Percentiles rank a stretch among this genome's conserved stretches.
Evolutionary conservation across 495 filamentous ascomycete species (phyloP).

Genomic region (Aspergillus avenaceus): DNA sequence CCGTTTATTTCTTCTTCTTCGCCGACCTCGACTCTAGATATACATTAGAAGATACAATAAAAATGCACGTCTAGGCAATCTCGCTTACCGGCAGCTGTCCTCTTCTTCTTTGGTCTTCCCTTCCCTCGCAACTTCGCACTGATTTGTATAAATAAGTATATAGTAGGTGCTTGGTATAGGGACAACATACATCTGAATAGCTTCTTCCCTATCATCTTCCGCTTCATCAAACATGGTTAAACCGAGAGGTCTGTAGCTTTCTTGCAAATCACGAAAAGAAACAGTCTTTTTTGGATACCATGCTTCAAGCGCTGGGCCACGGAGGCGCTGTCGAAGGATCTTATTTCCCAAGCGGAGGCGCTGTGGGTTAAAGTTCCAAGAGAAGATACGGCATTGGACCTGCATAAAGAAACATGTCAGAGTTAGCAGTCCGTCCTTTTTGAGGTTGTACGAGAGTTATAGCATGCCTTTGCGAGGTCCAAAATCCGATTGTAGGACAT

Average conservation of each 20-base stretch:
- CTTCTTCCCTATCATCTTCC: slow-evolving; percentile 75
- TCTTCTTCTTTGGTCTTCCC: slow-evolving; percentile 88
- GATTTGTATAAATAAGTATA: slow-evolving; percentile 4
- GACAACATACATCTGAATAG: slow-evolving; percentile 58
- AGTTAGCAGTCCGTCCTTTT: too few relatives aligned
- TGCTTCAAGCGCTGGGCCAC: slow-evolving; percentile 68
- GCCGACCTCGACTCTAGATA: slow-evolving; percentile 33
- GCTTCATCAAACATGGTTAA: slow-evolving; percentile 65
- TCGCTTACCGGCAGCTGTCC: slow-evolving; percentile 56
- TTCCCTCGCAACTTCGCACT: slow-evolving; percentile 79
- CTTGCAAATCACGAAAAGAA: slow-evolving; percentile 63
- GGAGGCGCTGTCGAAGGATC: slow-evolving; percentile 77
- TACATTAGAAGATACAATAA: slow-evolving; percentile 1
- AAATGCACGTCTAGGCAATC: neutral
- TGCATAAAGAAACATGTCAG: too few relatives aligned
- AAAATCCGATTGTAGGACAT: slow-evolving; percentile 67
- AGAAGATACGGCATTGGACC: slow-evolving; percentile 90
- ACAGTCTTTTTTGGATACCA: slow-evolving; percentile 81
- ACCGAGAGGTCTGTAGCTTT: slow-evolving; percentile 46
- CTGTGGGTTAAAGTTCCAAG: slow-evolving; percentile 82
- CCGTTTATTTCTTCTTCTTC: slow-evolving; percentile 42
- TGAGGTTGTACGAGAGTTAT: too few relatives aligned
- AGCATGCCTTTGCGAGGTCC: slow-evolving; percentile 70
- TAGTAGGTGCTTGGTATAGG: neutral
- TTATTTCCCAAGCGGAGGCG: slow-evolving; percentile 79